phyloP scores from a whole-genome alignment of 2,329 filamentous ascomycete species.

The Cercospora berteroae region DNA sequence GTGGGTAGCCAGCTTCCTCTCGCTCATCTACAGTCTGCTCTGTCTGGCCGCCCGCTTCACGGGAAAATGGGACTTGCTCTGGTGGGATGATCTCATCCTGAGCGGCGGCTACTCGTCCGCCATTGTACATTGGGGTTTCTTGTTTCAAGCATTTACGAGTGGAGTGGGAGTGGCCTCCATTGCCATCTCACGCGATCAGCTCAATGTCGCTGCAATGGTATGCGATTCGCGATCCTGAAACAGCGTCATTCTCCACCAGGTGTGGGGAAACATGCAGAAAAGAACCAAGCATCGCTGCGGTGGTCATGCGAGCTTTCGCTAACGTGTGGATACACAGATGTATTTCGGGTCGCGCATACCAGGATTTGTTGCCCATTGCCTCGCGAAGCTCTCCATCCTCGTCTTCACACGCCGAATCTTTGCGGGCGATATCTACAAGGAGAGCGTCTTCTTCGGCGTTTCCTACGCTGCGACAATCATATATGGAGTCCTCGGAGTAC shows the following conservation, averaged over 20 bases:
- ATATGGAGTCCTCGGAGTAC: conserved; percentile 22
- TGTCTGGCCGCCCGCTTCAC: conserved; percentile 23
- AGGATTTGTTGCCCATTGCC: conserved; percentile 24
- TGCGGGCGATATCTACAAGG: conserved; percentile 25
- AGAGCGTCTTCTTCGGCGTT: conserved; percentile 24
- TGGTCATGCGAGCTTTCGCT: not conserved
- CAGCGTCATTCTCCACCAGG: not conserved
- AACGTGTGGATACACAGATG: conserved; percentile 12
- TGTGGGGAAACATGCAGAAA: not conserved
- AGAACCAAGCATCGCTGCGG: not conserved
- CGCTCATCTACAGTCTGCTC: conserved; percentile 26
- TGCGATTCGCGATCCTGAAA: not conserved
- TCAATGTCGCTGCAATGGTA: conserved; percentile 15
- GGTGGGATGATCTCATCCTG: conserved; percentile 26
- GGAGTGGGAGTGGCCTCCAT: conserved; percentile 20
- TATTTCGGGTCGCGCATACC: conserved; percentile 26
- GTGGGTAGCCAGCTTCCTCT: conserved; percentile 24
- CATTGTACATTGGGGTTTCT: conserved; percentile 22
- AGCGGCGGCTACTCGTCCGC: conserved; percentile 18
- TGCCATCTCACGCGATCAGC: conserved; percentile 9
- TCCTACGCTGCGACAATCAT: conserved; percentile 18
- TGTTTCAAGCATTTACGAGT: conserved; percentile 16
- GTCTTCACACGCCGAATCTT: conserved; percentile 29
- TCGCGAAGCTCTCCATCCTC: conserved; percentile 27
- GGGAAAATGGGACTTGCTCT: conserved; percentile 27